Conservation (phyloP, 2,329 filamentous ascomycete species). For the Paraphoma chrysanthemicola region DNA sequence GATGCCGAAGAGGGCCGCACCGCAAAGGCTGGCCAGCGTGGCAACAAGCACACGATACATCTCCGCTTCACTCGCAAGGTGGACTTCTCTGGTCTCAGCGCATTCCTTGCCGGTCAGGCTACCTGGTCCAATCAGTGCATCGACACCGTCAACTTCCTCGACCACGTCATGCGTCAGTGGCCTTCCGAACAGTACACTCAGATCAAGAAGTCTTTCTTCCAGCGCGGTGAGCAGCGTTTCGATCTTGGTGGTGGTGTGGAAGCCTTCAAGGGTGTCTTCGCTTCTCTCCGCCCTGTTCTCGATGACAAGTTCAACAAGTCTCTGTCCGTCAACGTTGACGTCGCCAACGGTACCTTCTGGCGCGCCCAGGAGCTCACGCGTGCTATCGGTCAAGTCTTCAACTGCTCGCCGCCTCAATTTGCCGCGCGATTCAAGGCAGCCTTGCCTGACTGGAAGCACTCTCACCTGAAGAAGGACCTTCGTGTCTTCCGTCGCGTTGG, state of each 20-base stretch:
- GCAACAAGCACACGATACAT: conserved; percentile 65
- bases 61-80: conserved; percentile 73
- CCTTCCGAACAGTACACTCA: conserved; percentile 71
- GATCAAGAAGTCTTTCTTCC: conserved; percentile 86
- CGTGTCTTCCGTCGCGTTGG: conserved; percentile 51
- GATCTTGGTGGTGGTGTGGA: conserved; percentile 72
- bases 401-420: conserved; percentile 29
- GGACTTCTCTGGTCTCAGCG: conserved; percentile 68
- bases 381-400: conserved; percentile 43
- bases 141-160: conserved; percentile 87
- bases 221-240: conserved; percentile 55
- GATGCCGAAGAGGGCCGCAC: conserved; percentile 64
- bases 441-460: conserved; percentile 33
- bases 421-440: conserved; percentile 20
- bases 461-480: conserved; percentile 44
- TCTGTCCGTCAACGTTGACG: conserved; percentile 85
- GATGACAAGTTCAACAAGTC: conserved; percentile 59
- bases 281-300: conserved; percentile 79
- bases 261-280: conserved; percentile 88
- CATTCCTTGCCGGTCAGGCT: conserved; percentile 68
- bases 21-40: conserved; percentile 19
- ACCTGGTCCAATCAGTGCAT: conserved; percentile 64
- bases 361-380: conserved; percentile 47
- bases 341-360: conserved; percentile 93
- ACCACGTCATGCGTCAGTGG: conserved; percentile 84